Evolutionary conservation across 371 early-diverging fungal species (phyloP), one percentile per base, ranked within the genome.

Genomic region (Haplosporangium sp.): DNA sequence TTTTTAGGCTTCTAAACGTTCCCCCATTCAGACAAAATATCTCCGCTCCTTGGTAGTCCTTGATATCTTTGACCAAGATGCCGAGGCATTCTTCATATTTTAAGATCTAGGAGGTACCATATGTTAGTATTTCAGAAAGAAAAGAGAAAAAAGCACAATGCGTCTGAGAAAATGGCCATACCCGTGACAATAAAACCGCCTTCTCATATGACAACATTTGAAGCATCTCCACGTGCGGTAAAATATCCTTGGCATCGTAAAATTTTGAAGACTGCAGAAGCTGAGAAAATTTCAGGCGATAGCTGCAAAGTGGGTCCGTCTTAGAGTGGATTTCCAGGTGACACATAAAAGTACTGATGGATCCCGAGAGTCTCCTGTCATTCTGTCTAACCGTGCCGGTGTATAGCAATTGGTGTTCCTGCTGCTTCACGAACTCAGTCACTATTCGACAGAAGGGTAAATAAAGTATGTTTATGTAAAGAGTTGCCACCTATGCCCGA

Each of bases 31-130:
- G 83, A 59, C 90, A 90, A 46, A 86, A 86, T n/a, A 83, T 86
- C 62, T 93, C 92, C 11, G 88, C 91, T 38, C 90, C 91, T 13
- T 84, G 82, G 70, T 86, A 87, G 64, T 93, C 93, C 13, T 81
- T 71, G 45, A 92, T 42, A 10, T 84, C 82, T 40, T 85, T 82
- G 21, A 87, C 90, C 62, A 90, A 62, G 18, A 86, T 84, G 40
- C 73, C 64, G 43, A 92, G 70, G 23, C 86, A 86, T 10, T 86
- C 84, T 46, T 87, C 82, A 60, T 88, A 88, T 45, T 83, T 81
- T 20, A 70, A 74, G 69, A 85, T 71, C 90, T 91, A 66, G 38
- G 23, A 52, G 46, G 14, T 18, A 23, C 20, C 5, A 16, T 16
- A 42, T 14, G 18, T 14, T 16, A 52, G n/a, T 41, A 50, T 37